Conservation (phyloP, 2,329 filamentous ascomycete genomes). For the Aspergillus alliaceus region DNA sequence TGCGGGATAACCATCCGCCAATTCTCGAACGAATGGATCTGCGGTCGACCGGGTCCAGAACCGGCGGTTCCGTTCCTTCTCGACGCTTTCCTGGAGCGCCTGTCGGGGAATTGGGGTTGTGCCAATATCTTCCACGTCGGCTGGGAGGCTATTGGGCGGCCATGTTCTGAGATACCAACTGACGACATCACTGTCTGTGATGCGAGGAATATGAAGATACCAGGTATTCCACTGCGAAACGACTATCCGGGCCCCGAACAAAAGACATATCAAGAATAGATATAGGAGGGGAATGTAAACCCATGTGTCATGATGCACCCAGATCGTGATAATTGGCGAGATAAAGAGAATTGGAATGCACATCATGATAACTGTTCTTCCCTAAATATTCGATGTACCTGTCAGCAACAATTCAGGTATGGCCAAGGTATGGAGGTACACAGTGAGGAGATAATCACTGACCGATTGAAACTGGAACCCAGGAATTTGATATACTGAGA, state of each 20-base stretch:
- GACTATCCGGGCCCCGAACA: constrained; percentile 54
- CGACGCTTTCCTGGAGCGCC: constrained; percentile 46
- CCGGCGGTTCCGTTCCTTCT: constrained; percentile 42
- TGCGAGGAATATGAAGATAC: constrained; percentile 43
- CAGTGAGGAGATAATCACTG: too few species aligned
- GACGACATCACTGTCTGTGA: constrained; percentile 39
- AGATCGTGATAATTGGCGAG: constrained; percentile 58
- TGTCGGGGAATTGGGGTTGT: constrained; percentile 31
- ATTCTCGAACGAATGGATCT: constrained; percentile 49
- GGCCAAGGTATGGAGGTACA: too few species aligned
- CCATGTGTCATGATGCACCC: constrained; percentile 53
- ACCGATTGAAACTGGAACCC: constrained; percentile 54
- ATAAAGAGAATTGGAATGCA: constrained; percentile 58
- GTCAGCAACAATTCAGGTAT: neutral
- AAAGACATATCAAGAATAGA: constrained; percentile 52
- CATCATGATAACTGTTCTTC: constrained; percentile 55
- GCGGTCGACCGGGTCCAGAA: constrained; percentile 45
- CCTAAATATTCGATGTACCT: constrained; percentile 20
- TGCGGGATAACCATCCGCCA: constrained; percentile 53
- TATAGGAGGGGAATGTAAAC: constrained; percentile 59
- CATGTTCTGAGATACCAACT: constrained; percentile 40
- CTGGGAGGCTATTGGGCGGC: constrained; percentile 26
- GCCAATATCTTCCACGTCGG: constrained; percentile 5
- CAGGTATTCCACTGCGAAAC: constrained; percentile 61
- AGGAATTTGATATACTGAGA: constrained; percentile 55